These are phyloP conservation scores for Nicotiana paniculata DNA, from an alignment of 257 asterid genomes.

Conservation along the genomic window DNA sequence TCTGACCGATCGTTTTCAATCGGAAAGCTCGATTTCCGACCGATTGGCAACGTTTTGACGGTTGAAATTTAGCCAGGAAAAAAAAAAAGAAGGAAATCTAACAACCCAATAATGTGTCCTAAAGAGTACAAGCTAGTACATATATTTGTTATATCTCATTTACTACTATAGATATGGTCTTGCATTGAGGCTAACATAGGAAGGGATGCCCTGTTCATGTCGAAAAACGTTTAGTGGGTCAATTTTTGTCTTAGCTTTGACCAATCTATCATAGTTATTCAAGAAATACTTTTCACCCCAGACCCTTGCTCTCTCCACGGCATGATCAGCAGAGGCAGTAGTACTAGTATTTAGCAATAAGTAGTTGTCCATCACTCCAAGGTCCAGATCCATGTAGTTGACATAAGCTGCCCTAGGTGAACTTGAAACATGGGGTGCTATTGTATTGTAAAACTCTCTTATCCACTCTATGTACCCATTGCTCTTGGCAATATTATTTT, in stretches of 20 bases:
- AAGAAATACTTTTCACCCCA: constrained; percentile 77
- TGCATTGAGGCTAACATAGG: constrained; percentile 22
- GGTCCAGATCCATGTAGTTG: constrained; percentile 72
- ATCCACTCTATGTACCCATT: constrained; percentile 45
- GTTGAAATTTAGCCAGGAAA: too few species aligned
- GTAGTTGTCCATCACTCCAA: constrained; percentile 39
- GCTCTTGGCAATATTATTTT: constrained; percentile 15
- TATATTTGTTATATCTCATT: neutral
- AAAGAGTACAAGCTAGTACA: neutral
- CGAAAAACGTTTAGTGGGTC: constrained; percentile 57
- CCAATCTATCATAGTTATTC: constrained; percentile 62
- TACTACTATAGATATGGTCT: neutral
- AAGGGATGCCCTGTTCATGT: constrained; percentile 63
- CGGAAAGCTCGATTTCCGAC: too few species aligned
- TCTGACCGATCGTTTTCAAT: too few species aligned
- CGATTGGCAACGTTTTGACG: too few species aligned
- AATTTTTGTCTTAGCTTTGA: constrained; percentile 46
- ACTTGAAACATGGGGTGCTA: constrained; percentile 47
- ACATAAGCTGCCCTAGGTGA: constrained; percentile 63
- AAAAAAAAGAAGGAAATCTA: too few species aligned
- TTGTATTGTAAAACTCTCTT: constrained; percentile 40
- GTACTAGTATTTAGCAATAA: neutral
- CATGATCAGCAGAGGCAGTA: constrained; percentile 17
- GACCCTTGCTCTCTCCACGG: constrained; percentile 47
- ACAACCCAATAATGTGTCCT: neutral